Evolutionary conservation across 2,329 filamentous ascomycete species (phyloP).

Genomic region (Fusarium citri): DNA sequence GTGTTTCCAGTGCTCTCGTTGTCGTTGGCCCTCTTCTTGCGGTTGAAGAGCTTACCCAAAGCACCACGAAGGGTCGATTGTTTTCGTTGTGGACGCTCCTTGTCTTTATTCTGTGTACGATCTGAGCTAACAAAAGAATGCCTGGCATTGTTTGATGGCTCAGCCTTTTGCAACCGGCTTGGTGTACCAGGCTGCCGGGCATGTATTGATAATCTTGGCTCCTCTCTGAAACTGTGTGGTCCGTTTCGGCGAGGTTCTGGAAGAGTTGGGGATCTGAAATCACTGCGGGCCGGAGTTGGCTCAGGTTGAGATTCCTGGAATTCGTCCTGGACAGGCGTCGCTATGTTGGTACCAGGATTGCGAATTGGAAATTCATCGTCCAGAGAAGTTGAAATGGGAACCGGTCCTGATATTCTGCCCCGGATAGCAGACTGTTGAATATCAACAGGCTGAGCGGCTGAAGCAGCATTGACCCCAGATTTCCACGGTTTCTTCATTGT

Average conservation of each 20-base stretch:
- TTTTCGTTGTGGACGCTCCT: constrained; percentile 60
- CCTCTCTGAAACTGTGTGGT: constrained; percentile 19
- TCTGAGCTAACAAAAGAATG: constrained; percentile 62
- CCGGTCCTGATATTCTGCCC: constrained; percentile 71
- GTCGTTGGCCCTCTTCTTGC: constrained; percentile 60
- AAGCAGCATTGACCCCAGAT: constrained; percentile 53
- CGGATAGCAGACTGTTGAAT: constrained; percentile 61
- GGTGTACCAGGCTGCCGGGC: constrained; percentile 23
- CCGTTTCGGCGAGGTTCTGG: constrained; percentile 34
- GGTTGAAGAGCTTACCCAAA: constrained; percentile 68
- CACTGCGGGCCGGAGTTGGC: constrained; percentile 12
- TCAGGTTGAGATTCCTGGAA: constrained; percentile 39
- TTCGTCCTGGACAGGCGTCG: constrained; percentile 47
- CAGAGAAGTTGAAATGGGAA: constrained; percentile 62
- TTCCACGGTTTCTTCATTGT: constrained; percentile 61
- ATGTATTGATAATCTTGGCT: constrained; percentile 24
- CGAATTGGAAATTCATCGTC: constrained; percentile 68
- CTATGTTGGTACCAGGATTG: constrained; percentile 54
- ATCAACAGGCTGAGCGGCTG: constrained; percentile 37
- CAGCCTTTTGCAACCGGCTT: constrained; percentile 36
- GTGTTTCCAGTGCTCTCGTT: constrained; percentile 40
- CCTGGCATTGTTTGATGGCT: constrained; percentile 55
- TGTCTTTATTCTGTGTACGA: constrained; percentile 30
- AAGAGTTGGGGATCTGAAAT: constrained; percentile 31
- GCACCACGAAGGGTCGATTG: constrained; percentile 69